phyloP scores from a whole-genome alignment of 1,139 yeast genomes.

The Yamadazyma epiphylla region DNA sequence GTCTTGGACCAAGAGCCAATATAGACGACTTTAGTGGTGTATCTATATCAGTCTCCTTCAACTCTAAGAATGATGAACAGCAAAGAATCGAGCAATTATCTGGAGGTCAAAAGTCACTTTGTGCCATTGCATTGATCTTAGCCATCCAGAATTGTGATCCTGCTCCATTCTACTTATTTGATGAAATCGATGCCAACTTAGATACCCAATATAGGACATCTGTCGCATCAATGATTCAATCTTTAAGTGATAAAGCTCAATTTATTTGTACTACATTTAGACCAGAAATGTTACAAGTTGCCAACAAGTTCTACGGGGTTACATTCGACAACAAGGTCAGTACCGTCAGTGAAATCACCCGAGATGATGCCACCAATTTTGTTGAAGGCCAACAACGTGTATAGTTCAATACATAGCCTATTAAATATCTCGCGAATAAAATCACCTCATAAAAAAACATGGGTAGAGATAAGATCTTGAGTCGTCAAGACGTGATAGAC shows the following conservation, averaged over 20 bases:
- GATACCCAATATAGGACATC: slow-evolving; percentile 91
- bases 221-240: slow-evolving; percentile 73
- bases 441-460: too few relatives aligned
- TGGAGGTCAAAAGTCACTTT: slow-evolving; percentile 94
- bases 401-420: too few relatives aligned
- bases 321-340: slow-evolving; percentile 82
- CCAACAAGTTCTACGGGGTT: slow-evolving; percentile 86
- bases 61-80: slow-evolving; percentile 82
- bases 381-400: slow-evolving; percentile 82
- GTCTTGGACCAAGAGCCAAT: slow-evolving; percentile 10
- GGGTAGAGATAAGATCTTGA: slow-evolving; percentile 4
- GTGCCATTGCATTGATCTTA: slow-evolving; percentile 88
- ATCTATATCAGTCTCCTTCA: slow-evolving; percentile 85
- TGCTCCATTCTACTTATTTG: slow-evolving; percentile 93
- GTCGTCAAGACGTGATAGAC: slow-evolving; percentile 27
- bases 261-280: slow-evolving; percentile 95
- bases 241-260: slow-evolving; percentile 67
- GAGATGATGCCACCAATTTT: slow-evolving; percentile 74
- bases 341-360: slow-evolving; percentile 64
- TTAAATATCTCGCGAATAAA: too few relatives aligned
- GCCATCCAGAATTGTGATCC: slow-evolving; percentile 96
- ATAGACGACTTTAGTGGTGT: slow-evolving; percentile 78
- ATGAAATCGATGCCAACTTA: slow-evolving; percentile 93
- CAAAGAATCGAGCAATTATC: slow-evolving; percentile 86
- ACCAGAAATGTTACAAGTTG: slow-evolving; percentile 86